These are phyloP conservation scores for Alternaria consortialis DNA, from an alignment of 2,329 filamentous ascomycete species.

Conservation along the genomic window DNA sequence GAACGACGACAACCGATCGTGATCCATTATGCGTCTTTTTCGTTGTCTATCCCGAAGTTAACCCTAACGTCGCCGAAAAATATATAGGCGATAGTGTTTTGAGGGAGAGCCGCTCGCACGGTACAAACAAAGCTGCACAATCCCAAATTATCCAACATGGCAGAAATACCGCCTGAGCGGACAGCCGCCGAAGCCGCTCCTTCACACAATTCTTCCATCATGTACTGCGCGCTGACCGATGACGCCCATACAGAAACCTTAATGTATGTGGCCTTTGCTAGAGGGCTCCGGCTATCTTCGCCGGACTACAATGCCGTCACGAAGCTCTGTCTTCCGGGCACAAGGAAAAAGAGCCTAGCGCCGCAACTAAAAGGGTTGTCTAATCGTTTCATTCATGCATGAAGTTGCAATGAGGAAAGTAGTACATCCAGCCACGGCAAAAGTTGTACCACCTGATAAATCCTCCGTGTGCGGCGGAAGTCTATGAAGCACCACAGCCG, in stretches of 20 bases:
- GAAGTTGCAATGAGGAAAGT: background rate
- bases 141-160: background rate
- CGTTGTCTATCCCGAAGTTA: constrained; percentile 8
- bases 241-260: constrained; percentile 1
- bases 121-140: constrained; percentile 1
- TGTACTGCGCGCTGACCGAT: constrained; percentile 1
- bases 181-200: constrained; percentile 2
- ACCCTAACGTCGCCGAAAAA: constrained; percentile 7
- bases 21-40: constrained; percentile 17
- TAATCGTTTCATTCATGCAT: background rate
- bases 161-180: background rate
- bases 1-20: constrained; percentile 8
- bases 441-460: constrained; percentile 23
- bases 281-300: background rate
- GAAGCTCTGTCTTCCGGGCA: constrained; percentile 11
- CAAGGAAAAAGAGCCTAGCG: constrained; percentile 5
- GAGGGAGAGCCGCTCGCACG: constrained; percentile 5
- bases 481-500: constrained; percentile 13
- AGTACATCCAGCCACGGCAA: constrained; percentile 5
- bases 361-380: constrained; percentile 1
- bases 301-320: constrained; percentile 23
- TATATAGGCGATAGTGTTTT: background rate
- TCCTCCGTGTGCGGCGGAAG: constrained; percentile 30
- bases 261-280: background rate
- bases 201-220: background rate